Evolutionary conservation across 2,329 filamentous ascomycete species (phyloP).

Genomic region (Beauveria varroae): DNA sequence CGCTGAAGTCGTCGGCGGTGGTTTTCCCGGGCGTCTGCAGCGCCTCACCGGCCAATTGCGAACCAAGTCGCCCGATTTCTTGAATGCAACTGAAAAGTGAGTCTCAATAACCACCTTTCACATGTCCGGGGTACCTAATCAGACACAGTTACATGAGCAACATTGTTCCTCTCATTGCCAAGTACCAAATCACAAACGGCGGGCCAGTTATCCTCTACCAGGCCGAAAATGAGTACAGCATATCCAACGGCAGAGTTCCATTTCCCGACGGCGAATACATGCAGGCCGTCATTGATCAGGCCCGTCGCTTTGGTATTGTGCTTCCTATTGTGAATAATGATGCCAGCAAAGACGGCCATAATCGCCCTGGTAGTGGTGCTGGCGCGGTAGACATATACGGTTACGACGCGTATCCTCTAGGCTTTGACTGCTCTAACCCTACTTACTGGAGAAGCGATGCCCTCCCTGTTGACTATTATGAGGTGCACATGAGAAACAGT

Average conservation of each 20-base stretch:
- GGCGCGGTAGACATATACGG: constrained; percentile 34
- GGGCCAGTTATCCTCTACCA: constrained; percentile 65
- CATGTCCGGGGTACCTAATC: not conserved
- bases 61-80: constrained; percentile 47
- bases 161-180: constrained; percentile 54
- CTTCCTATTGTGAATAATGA: constrained; percentile 67
- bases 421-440: constrained; percentile 34
- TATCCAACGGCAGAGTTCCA: constrained; percentile 24
- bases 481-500: constrained; percentile 49
- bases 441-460: constrained; percentile 47
- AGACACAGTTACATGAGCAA: constrained; percentile 43
- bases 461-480: constrained; percentile 50
- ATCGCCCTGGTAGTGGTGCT: constrained; percentile 15
- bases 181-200: constrained; percentile 66
- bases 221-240: constrained; percentile 59
- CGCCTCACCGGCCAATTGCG: constrained; percentile 50
- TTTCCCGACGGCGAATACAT: constrained; percentile 61
- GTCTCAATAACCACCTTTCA: not conserved
- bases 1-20: constrained; percentile 60
- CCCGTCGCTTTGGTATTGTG: constrained; percentile 54
- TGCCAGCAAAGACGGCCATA: constrained; percentile 32
- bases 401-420: constrained; percentile 37
- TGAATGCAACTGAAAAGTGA: constrained; percentile 54
- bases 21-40: constrained; percentile 67
- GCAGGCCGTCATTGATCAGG: constrained; percentile 56